Conservation (phyloP, 352 stramenopile genomes). For the Pythium utonaiense region DNA sequence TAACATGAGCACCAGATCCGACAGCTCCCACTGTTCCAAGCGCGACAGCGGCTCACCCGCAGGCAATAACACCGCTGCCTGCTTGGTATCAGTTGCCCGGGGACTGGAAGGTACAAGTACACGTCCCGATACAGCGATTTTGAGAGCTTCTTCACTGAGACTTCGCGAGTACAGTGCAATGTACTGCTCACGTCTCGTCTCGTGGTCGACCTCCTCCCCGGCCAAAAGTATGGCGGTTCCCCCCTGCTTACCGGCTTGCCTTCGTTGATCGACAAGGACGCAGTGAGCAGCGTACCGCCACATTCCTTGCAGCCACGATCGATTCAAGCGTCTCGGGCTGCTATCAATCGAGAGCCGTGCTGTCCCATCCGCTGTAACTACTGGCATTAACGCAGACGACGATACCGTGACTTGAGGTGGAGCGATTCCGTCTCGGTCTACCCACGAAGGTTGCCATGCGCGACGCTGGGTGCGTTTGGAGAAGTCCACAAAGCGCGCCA, state of each 20-base stretch:
- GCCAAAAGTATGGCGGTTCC: conserved; percentile 3
- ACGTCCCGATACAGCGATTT: conserved; percentile 41
- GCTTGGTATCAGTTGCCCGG: conserved; percentile 7
- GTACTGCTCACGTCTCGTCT: conserved; percentile 34
- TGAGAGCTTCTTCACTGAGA: conserved; percentile 35
- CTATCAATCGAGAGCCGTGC: conserved; percentile 23
- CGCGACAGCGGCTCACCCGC: conserved; percentile 32
- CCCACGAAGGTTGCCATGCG: conserved; percentile 44
- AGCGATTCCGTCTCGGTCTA: conserved; percentile 37
- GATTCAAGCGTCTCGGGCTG: conserved; percentile 26
- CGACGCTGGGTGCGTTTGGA: conserved; percentile 28
- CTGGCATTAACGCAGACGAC: conserved; percentile 32
- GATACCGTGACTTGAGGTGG: conserved; percentile 37
- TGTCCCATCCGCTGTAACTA: conserved; percentile 13
- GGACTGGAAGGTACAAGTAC: conserved; percentile 27
- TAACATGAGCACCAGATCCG: conserved; percentile 53
- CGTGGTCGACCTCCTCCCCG: background rate
- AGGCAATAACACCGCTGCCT: conserved; percentile 22
- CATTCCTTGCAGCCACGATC: conserved; percentile 55
- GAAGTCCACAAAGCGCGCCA: conserved; percentile 39
- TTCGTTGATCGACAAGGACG: conserved; percentile 33
- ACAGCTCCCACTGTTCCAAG: conserved; percentile 60
- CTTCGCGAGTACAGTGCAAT: conserved; percentile 57
- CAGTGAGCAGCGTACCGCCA: conserved; percentile 62
- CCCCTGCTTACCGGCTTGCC: conserved; percentile 13